Evolutionary conservation across 2,329 filamentous ascomycete genomes (phyloP).

Genomic region (Zymoseptoria pseudotritici): DNA sequence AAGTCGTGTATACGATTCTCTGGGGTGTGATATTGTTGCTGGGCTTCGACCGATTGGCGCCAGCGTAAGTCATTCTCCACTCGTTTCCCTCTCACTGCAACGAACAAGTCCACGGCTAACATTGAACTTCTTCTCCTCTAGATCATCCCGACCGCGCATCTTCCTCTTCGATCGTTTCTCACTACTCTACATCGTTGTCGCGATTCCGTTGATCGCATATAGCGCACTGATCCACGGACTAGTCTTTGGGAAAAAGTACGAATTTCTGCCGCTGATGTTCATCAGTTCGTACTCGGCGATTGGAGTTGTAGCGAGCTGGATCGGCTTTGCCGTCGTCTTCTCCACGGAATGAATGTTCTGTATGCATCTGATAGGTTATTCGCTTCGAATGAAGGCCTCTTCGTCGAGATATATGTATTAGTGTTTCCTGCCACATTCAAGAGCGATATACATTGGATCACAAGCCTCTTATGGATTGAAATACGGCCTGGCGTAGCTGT

Average conservation of each 20-base stretch:
- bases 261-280: slow-evolving; percentile 95
- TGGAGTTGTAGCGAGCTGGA: slow-evolving; percentile 92
- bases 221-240: slow-evolving; percentile 75
- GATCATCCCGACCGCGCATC: slow-evolving; percentile 67
- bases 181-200: slow-evolving; percentile 78
- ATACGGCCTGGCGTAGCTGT: background rate
- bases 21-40: slow-evolving; percentile 85
- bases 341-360: slow-evolving; percentile 41
- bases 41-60: slow-evolving; percentile 79
- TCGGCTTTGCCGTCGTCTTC: slow-evolving; percentile 90
- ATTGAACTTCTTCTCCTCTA: slow-evolving; percentile 16
- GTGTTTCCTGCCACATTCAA: background rate
- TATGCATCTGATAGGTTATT: background rate
- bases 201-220: slow-evolving; percentile 83
- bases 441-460: background rate
- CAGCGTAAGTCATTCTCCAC: slow-evolving; percentile 49
- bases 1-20: slow-evolving; percentile 83
- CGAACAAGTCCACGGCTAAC: no score
- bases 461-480: background rate
- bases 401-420: background rate
- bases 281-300: slow-evolving; percentile 90
- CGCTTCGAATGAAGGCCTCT: background rate
- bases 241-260: slow-evolving; percentile 73
- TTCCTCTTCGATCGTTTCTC: slow-evolving; percentile 90
- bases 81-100: no score